Percentiles rank a stretch among this genome's conserved stretches.
phyloP scores from a whole-genome alignment of 768 basidiomycete species.

The Lactarius vividus region DNA sequence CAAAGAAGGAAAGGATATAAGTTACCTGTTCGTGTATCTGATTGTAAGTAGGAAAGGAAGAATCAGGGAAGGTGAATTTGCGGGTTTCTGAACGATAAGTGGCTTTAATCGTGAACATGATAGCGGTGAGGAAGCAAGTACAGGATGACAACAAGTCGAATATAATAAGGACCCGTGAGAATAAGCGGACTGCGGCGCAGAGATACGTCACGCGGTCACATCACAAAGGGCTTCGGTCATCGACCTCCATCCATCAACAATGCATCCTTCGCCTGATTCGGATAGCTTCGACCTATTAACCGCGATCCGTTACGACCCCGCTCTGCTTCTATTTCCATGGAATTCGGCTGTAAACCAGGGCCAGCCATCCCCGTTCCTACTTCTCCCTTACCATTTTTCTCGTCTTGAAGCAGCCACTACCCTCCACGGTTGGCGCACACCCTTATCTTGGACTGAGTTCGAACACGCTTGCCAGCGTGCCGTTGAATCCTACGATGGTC shows the following conservation, averaged over 20 bases:
- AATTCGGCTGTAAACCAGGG: conserved; percentile 49
- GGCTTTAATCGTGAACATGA: conserved; percentile 79
- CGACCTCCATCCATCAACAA: neutral
- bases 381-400: conserved; percentile 58
- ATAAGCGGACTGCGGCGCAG: neutral
- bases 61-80: conserved; percentile 55
- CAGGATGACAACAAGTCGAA: conserved; percentile 17
- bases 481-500: conserved; percentile 31
- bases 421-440: conserved; percentile 48
- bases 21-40: conserved; percentile 67
- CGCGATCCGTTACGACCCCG: conserved; percentile 58
- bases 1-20: conserved; percentile 14
- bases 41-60: conserved; percentile 60
- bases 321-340: conserved; percentile 48
- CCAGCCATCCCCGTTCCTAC: conserved; percentile 56
- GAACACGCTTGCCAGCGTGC: conserved; percentile 46
- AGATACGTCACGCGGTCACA: neutral
- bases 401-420: conserved; percentile 53
- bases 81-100: conserved; percentile 69
- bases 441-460: conserved; percentile 42
- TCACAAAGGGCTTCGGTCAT: neutral
- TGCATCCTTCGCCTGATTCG: neutral
- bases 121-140: conserved; percentile 32
- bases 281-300: conserved; percentile 42
- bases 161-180: neutral